Evolutionary conservation across 1,284 basidiomycete genomes (phyloP), one percentile per base, ranked within the genome.

Genomic region (Leccinum pachyderme): DNA sequence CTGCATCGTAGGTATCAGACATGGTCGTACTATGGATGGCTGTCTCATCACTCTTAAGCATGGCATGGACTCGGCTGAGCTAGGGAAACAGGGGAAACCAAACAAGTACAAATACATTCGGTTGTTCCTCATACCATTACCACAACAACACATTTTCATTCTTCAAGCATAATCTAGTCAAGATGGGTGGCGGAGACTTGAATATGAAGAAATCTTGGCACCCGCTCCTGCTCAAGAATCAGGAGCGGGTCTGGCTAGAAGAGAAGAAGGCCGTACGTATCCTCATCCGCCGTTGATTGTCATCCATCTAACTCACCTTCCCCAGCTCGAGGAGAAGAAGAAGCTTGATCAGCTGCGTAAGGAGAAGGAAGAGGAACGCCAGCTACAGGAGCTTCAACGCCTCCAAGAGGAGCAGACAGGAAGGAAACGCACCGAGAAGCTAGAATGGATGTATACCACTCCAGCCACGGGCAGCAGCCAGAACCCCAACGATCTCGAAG

Each of bases 131-230:
- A 12, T 18, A 53, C 53, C 24, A 60, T 55, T 1, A 53, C 53
- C 13, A 33, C 33, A 7, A 35, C 33, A n/a, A 35, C 15, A n/a
- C 15, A 35, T 55, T 56, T 39, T 57, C 54, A 57, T 7, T 31
- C 13, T 62, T 44, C 55, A 51, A 49, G 12, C 56, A 54, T 61
- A 67, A 68, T 61, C 54, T 61, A 70, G 62, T 64, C 80, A 95
- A 89, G 66, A 97, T 97, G 94, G 94, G 94, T 83, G 92, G 92
- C 59, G 92, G 92, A 62, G 92, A 95, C 72, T 79, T 94, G 73
- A 93, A 93, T 69, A 95, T 95, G 94, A 98, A 97, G 75, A 95
- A 96, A 83, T 93, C 93, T 63, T 98, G 95, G 95, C 95, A 98
- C 74, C 93, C 94, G 81, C 90, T 96, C 81, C 91, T 98, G 77